Evolutionary conservation across 768 basidiomycete species (phyloP), one percentile per base, ranked within the genome.

Genomic region (Candolleomyces eurysporus): DNA sequence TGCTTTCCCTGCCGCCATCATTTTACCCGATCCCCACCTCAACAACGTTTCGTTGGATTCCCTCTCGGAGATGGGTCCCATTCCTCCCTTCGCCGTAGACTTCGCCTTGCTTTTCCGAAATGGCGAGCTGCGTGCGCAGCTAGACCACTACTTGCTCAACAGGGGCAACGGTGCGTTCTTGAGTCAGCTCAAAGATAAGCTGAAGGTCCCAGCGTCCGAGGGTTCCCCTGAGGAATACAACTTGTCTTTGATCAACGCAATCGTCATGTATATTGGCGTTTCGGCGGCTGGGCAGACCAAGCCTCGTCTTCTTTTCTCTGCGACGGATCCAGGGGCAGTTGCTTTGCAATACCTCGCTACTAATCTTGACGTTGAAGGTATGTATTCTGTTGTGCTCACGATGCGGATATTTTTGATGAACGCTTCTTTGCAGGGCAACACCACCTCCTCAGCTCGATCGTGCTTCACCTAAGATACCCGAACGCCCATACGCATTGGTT

Each of bases 401-500:
- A 5, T 54, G 59, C 26, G 14, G 40, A 64, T 17, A 31, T 22
- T 26, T 26, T 53, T 63, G 21, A 67, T 59, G 26, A 30, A 59
- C 50, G 17, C 39, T 49, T 49, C 45, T 50, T 55, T 42, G 1
- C 66, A 98, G 96, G 95, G 65, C 95, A 97, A 86, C 94, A 98
- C 76, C 91, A 94, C 74, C 82, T 98, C 65, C 78, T 98, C 66
- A 93, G 88, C 67, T 88, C 96, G n/a, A 89, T 96, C 73, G 91
- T 94, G 48, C 84, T 95, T 67, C 96, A 98, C 72, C 80, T 99
- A 64, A 92, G 97, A 68, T 98, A 96, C 82, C 96, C 97, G 36
- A 97, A 96, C 69, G 92, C 96, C 10, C 97, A 99, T 81, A 99
- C 96, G 54, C 91, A 94, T 74, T 99, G 96, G 94, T 98, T 96